Evolutionary conservation across 202 grass and related monocot genomes (phyloP), one percentile per base, ranked within the genome.

Genomic region (Setaria viridis): DNA sequence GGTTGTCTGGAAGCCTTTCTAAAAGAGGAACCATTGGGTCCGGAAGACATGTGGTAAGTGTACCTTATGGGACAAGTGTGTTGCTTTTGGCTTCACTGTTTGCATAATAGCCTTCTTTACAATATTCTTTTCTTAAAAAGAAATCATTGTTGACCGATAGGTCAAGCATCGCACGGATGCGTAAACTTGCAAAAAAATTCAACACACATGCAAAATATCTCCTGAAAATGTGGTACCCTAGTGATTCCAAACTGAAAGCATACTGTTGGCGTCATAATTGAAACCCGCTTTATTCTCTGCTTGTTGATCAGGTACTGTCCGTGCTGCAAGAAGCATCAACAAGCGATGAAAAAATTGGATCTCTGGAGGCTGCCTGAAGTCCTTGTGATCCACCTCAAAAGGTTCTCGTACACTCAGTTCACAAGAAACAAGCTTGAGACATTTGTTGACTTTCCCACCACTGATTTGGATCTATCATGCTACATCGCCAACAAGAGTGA

Each of bases 361-460:
- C 87, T 99, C n/a, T 99, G 97, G 97, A 94, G 92, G 85, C 84
- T 94, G 46, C 94, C 94, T 1, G 94, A 99, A 91, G 86, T 97
- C 80, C 87, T 99, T 39, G 94, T 99, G 54, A 97, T 97, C 80
- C 97, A 99, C 88, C 90, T 99, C 47, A 99, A 99, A 85, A 93
- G 94, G 87, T 99, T 99, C 80, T 94, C 87, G 42, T 97, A 97
- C 67, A 94, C 72, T 11, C 89, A 91, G 83, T 94, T 91, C 78
- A 97, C 84, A 75, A 99, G 94, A 85, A 94, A 97, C 81, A 99
- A 99, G 80, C 94, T 99, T 8, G 92, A 97, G 77, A 93, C 97
- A 42, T 92, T 91, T 14, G 97, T 97, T 71, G 97, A 99, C 57
- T 99, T 99, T 41, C 94, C 97, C 88, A 81, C 90, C 77, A 83